Conservation (phyloP, 192 early-diverging fungal species). For the Irineochytrium annulatum region DNA sequence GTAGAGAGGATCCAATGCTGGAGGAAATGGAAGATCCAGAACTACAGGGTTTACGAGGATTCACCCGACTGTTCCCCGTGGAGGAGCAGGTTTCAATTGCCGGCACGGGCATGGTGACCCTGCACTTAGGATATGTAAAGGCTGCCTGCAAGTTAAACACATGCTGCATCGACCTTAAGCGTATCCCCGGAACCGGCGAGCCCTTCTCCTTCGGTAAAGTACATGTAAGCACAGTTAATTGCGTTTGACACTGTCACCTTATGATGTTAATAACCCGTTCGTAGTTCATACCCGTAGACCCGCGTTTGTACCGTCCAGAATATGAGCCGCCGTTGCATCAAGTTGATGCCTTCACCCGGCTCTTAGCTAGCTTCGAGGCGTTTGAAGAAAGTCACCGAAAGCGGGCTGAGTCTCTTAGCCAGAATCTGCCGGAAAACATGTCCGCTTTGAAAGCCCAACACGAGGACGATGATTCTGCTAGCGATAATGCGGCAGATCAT, state of each 20-base stretch:
- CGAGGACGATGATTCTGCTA: neutral
- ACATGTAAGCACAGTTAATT: slow-evolving; percentile 18
- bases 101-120: slow-evolving; percentile 18
- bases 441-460: neutral
- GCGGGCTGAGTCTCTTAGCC: neutral
- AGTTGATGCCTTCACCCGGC: slow-evolving; percentile 17
- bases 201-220: slow-evolving; percentile 24
- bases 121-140: slow-evolving; percentile 24
- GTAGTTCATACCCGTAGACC: slow-evolving; percentile 27
- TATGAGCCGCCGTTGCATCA: slow-evolving; percentile 15
- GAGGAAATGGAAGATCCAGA: slow-evolving; percentile 12
- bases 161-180: slow-evolving; percentile 27
- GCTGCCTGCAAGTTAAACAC: slow-evolving; percentile 16
- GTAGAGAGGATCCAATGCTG: neutral
- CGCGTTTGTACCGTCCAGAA: slow-evolving; percentile 17
- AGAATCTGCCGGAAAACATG: neutral
- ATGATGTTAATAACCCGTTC: neutral
- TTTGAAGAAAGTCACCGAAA: slow-evolving; percentile 19
- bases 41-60: slow-evolving; percentile 20
- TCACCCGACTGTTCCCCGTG: slow-evolving; percentile 19
- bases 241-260: neutral
- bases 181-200: slow-evolving; percentile 18
- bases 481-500: neutral
- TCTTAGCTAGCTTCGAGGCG: slow-evolving; percentile 22
- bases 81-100: slow-evolving; percentile 20